Percentiles rank a stretch among this genome's conserved stretches.
Evolutionary conservation across 2,329 filamentous ascomycete species (phyloP).

Genomic region (Aspergillus fructus): DNA sequence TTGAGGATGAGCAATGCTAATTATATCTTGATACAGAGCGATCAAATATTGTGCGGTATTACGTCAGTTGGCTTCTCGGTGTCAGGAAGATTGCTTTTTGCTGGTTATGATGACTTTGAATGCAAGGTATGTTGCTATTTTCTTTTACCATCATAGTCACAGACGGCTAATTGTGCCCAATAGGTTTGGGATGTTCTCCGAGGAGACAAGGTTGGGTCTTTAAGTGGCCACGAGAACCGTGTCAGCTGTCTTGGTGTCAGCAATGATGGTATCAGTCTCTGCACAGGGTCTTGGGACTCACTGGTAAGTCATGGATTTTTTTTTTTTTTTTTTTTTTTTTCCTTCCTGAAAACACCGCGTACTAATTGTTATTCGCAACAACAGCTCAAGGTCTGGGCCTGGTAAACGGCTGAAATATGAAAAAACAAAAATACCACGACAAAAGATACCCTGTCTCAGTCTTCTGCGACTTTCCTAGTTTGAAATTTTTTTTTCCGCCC

Average conservation of each 20-base stretch:
- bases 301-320: constrained; percentile 64
- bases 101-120: constrained; percentile 98
- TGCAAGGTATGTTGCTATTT: constrained; percentile 75
- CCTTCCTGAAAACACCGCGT: neutral
- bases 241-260: constrained; percentile 98
- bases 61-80: constrained; percentile 98
- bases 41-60: constrained; percentile 95
- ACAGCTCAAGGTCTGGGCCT: constrained; percentile 86
- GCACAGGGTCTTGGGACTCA: constrained; percentile 99
- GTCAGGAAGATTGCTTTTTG: constrained; percentile 90
- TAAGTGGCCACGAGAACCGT: constrained; percentile 97
- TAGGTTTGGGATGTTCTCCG: constrained; percentile 98
- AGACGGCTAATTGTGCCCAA: constrained; percentile 12
- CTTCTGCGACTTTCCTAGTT: constrained; percentile 37
- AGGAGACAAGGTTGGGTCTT: constrained; percentile 92
- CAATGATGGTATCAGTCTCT: constrained; percentile 98
- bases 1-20: constrained; percentile 5
- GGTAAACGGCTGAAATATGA: constrained; percentile 49
- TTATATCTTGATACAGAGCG: constrained; percentile 63
- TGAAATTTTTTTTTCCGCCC: constrained; percentile 33
- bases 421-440: constrained; percentile 25
- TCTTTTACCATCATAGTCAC: neutral
- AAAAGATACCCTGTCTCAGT: constrained; percentile 38
- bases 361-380: constrained; percentile 16
- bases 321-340: too few species aligned